These are phyloP conservation scores for Periconia sp. DNA, from an alignment of 2,329 filamentous ascomycete species.

Conservation along the genomic window DNA sequence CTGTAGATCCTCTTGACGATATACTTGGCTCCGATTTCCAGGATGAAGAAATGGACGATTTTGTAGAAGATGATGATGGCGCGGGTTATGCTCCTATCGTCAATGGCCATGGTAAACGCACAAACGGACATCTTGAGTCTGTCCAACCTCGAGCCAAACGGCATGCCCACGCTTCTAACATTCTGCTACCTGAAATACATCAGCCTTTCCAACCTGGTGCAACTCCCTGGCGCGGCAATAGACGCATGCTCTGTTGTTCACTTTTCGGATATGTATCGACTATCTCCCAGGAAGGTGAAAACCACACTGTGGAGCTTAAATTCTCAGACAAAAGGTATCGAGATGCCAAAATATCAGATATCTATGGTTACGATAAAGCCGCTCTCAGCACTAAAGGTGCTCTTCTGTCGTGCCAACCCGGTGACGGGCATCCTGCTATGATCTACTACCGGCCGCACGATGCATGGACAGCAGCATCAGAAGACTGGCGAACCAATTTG, in stretches of 20 bases:
- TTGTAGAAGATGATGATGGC: slow-evolving; percentile 93
- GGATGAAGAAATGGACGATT: slow-evolving; percentile 66
- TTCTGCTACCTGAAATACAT: slow-evolving; percentile 70
- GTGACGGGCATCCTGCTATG: slow-evolving; percentile 64
- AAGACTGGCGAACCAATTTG: slow-evolving; percentile 88
- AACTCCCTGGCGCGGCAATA: slow-evolving; percentile 92
- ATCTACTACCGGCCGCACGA: slow-evolving; percentile 98
- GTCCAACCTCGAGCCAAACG: slow-evolving; percentile 53
- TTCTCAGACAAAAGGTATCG: slow-evolving; percentile 94
- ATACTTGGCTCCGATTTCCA: slow-evolving; percentile 65
- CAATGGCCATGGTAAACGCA: slow-evolving; percentile 65
- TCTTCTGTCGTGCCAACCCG: slow-evolving; percentile 78
- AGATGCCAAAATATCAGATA: slow-evolving; percentile 97
- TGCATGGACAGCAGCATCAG: slow-evolving; percentile 80
- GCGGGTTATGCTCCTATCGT: slow-evolving; percentile 74
- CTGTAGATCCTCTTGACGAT: slow-evolving; percentile 77
- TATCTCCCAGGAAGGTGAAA: slow-evolving; percentile 87
- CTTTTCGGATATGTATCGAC: slow-evolving; percentile 96
- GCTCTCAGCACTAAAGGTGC: slow-evolving; percentile 83
- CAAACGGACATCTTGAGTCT: slow-evolving; percentile 52
- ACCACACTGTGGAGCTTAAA: slow-evolving; percentile 88
- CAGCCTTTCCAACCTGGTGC: slow-evolving; percentile 89
- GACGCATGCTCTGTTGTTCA: slow-evolving; percentile 91
- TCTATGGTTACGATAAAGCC: slow-evolving; percentile 93
- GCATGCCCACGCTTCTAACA: slow-evolving; percentile 47